Evolutionary conservation across 1,139 yeast genomes (phyloP).

Genomic region (Wickerhamomyces sp.): DNA sequence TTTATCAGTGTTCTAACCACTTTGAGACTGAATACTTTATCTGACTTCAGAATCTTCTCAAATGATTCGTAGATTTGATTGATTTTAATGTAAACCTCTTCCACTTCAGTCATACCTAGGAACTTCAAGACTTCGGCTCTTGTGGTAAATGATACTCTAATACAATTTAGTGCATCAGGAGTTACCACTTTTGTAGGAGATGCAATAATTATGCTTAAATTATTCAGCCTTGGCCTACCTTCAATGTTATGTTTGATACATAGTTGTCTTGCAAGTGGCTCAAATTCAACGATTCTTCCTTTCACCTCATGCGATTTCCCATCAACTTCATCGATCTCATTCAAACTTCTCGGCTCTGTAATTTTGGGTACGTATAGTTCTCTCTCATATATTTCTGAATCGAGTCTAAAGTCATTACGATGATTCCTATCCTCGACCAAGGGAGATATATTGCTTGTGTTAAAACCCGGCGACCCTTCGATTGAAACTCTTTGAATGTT

Average conservation of each 20-base stretch:
- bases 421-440: too few relatives aligned
- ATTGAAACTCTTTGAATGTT: too few relatives aligned
- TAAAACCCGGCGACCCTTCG: too few relatives aligned
- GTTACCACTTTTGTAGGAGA: conserved; percentile 1
- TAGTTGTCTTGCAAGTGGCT: conserved; percentile 12
- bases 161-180: not conserved
- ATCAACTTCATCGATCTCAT: conserved; percentile 9
- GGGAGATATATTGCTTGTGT: too few relatives aligned
- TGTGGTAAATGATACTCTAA: conserved; percentile 7
- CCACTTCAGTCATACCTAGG: conserved; percentile 14
- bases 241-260: conserved; percentile 9
- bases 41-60: conserved; percentile 3
- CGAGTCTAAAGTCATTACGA: too few relatives aligned
- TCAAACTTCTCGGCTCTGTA: too few relatives aligned
- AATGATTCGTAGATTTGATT: conserved; percentile 5
- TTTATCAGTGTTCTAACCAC: conserved; percentile 10
- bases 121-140: conserved; percentile 11
- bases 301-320: conserved; percentile 9
- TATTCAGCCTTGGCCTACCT: conserved; percentile 9
- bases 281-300: conserved; percentile 13
- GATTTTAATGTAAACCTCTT: conserved; percentile 13
- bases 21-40: conserved; percentile 3
- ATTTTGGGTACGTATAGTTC: too few relatives aligned
- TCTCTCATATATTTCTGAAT: too few relatives aligned
- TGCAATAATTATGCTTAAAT: conserved; percentile 7